A percentile compares a stretch with the other conserved stretches of the same genome.
phyloP scores from a whole-genome alignment of 2,329 filamentous ascomycete species.

The Sporothrix protearum region DNA sequence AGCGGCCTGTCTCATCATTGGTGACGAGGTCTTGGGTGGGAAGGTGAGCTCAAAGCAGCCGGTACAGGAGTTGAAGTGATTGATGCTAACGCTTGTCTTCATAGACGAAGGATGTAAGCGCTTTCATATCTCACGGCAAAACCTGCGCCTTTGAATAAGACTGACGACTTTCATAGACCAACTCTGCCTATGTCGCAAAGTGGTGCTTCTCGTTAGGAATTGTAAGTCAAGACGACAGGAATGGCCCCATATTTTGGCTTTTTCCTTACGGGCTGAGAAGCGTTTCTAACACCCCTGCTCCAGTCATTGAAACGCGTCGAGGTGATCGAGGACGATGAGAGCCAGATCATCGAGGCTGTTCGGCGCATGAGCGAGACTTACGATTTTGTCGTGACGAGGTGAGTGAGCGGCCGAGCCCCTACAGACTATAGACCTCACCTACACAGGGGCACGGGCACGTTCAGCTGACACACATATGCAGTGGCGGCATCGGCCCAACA shows the following conservation, averaged over 20 bases:
- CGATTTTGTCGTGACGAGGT: slow-evolving; percentile 89
- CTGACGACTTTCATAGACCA: slow-evolving; percentile 46
- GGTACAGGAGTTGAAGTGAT: not conserved
- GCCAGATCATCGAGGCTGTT: slow-evolving; percentile 84
- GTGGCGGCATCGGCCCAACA: slow-evolving; percentile 91
- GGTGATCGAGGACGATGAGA: slow-evolving; percentile 88
- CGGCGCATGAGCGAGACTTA: slow-evolving; percentile 83
- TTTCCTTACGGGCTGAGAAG: not conserved
- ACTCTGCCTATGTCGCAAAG: slow-evolving; percentile 61
- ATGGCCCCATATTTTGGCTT: not conserved
- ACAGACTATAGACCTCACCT: not conserved
- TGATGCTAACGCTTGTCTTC: not conserved
- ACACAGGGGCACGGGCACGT: too few species aligned
- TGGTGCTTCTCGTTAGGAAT: slow-evolving; percentile 62
- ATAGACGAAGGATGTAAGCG: slow-evolving; percentile 29
- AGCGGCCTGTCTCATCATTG: slow-evolving; percentile 89
- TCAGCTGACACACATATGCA: slow-evolving; percentile 30
- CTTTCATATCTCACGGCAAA: not conserved
- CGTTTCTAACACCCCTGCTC: not conserved
- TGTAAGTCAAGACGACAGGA: too few species aligned
- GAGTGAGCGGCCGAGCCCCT: slow-evolving; percentile 6
- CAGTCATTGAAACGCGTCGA: slow-evolving; percentile 70
- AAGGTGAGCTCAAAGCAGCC: slow-evolving; percentile 60
- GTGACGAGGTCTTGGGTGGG: slow-evolving; percentile 92
- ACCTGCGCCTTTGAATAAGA: not conserved